phyloP scores from a whole-genome alignment of 2,329 filamentous ascomycete genomes.

The Colletotrichum musicola region DNA sequence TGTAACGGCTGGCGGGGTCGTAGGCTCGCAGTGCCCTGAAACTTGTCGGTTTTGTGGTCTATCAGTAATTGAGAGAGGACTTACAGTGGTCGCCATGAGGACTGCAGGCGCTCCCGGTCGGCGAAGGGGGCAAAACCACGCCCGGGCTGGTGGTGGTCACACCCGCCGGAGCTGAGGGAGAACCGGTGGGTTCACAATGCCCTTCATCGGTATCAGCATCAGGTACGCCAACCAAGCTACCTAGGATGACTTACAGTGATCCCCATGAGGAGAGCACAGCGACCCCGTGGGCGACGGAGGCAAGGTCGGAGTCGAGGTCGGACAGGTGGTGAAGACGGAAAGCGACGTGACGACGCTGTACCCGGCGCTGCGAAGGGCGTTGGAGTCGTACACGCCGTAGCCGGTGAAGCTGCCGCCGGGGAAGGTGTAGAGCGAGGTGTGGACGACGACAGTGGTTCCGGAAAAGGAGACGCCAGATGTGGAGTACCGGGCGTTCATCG shows the following conservation, averaged over 20 bases:
- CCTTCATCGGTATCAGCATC: conserved; percentile 16
- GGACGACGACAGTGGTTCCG: conserved; percentile 39
- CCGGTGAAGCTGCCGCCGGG: conserved; percentile 41
- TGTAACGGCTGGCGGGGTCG: conserved; percentile 29
- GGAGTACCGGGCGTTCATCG: conserved; percentile 42
- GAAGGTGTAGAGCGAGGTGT: conserved; percentile 36
- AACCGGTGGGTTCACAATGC: conserved; percentile 39
- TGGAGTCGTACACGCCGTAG: conserved; percentile 41
- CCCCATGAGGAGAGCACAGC: conserved; percentile 10
- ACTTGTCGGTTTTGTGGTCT: neutral
- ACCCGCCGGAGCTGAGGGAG: conserved; percentile 13
- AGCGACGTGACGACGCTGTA: conserved; percentile 41
- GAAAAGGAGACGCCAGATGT: conserved; percentile 40
- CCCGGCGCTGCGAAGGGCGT: conserved; percentile 41
- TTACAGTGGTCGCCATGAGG: conserved; percentile 28
- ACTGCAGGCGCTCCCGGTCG: conserved; percentile 18
- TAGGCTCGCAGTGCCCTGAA: conserved; percentile 40
- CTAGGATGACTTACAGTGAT: conserved; percentile 14
- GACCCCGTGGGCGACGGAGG: conserved; percentile 12
- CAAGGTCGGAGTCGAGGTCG: conserved; percentile 8
- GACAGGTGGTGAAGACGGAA: conserved; percentile 21
- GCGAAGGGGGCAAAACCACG: conserved; percentile 14
- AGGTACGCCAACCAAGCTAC: no score
- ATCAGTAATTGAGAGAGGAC: neutral
- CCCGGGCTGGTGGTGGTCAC: neutral